A percentile compares a stretch with the other conserved stretches of the same genome.
Evolutionary conservation across 2,329 filamentous ascomycete genomes (phyloP).

Genomic region (Laburnicola sp.): DNA sequence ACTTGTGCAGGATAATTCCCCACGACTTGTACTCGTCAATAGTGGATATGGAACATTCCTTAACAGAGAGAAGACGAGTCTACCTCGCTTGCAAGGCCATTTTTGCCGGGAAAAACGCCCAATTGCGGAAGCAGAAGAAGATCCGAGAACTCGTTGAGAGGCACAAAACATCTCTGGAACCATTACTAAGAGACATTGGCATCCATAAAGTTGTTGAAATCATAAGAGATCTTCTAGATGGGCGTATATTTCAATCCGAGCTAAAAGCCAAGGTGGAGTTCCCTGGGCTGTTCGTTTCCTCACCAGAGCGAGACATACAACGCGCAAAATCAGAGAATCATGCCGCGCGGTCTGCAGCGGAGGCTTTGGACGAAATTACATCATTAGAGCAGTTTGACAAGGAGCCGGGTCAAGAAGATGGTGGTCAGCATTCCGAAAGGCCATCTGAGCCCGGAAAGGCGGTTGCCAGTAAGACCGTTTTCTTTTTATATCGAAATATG

Average conservation of each 20-base stretch:
- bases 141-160: not conserved
- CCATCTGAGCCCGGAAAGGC: too few species aligned
- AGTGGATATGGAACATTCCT: too few species aligned
- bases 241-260: slow-evolving; percentile 37
- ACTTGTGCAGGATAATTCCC: too few species aligned
- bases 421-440: too few species aligned
- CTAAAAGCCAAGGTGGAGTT: slow-evolving; percentile 40
- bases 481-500: too few species aligned
- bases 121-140: slow-evolving; percentile 4
- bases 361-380: slow-evolving; percentile 32
- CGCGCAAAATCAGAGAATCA: slow-evolving; percentile 33
- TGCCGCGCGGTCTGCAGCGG: slow-evolving; percentile 30
- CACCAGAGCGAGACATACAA: slow-evolving; percentile 27
- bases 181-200: not conserved
- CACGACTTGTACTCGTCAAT: too few species aligned
- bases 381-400: not conserved
- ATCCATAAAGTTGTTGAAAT: not conserved
- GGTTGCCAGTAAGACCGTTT: too few species aligned
- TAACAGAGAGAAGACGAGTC: not conserved
- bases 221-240: slow-evolving; percentile 1
- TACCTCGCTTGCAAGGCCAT: not conserved
- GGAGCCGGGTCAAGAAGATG: not conserved
- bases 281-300: slow-evolving; percentile 38
- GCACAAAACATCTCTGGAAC: not conserved
- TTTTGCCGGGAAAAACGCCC: not conserved